Percentiles rank a stretch among this genome's conserved stretches.
phyloP scores from a whole-genome alignment of 2,329 filamentous ascomycete genomes.

The Paraconiothyrium brasiliense region DNA sequence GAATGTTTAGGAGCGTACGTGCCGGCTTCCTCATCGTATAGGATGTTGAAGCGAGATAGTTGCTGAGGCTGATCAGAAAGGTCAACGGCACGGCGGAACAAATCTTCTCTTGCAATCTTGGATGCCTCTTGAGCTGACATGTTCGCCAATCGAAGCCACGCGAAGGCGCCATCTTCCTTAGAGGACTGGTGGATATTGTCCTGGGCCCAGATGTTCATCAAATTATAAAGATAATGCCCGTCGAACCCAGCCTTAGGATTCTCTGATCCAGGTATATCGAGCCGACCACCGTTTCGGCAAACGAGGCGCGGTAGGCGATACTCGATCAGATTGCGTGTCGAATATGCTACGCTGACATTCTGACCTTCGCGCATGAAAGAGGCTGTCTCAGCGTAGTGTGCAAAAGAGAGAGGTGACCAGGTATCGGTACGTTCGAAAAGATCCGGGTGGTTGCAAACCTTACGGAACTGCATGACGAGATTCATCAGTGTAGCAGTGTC shows the following conservation, averaged over 20 bases:
- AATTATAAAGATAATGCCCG: conserved; percentile 76
- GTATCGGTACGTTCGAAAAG: conserved; percentile 95
- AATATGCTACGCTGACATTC: conserved; percentile 84
- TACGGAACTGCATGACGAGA: conserved; percentile 99
- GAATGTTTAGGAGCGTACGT: conserved; percentile 77
- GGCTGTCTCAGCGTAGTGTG: conserved; percentile 92
- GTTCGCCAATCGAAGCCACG: conserved; percentile 89
- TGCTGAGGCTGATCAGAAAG: conserved; percentile 62
- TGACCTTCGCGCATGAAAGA: conserved; percentile 92
- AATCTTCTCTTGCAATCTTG: conserved; percentile 70
- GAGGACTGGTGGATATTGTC: conserved; percentile 76
- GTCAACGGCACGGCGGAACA: conserved; percentile 78
- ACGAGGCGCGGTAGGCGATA: conserved; percentile 83
- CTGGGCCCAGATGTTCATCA: conserved; percentile 91
- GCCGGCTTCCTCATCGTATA: conserved; percentile 73
- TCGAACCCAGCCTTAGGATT: conserved; percentile 83
- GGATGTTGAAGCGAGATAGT: conserved; percentile 71
- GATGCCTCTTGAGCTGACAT: conserved; percentile 77
- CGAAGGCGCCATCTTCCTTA: conserved; percentile 74
- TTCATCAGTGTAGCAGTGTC: conserved; percentile 98
- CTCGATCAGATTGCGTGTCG: conserved; percentile 84
- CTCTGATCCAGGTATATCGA: conserved; percentile 76
- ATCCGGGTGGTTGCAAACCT: conserved; percentile 98
- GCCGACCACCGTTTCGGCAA: conserved; percentile 80
- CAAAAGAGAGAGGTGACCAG: conserved; percentile 81